Base-by-base conservation (phyloP, 1,284 basidiomycete genomes). In the Fistulinella cinereoalba region DNA sequence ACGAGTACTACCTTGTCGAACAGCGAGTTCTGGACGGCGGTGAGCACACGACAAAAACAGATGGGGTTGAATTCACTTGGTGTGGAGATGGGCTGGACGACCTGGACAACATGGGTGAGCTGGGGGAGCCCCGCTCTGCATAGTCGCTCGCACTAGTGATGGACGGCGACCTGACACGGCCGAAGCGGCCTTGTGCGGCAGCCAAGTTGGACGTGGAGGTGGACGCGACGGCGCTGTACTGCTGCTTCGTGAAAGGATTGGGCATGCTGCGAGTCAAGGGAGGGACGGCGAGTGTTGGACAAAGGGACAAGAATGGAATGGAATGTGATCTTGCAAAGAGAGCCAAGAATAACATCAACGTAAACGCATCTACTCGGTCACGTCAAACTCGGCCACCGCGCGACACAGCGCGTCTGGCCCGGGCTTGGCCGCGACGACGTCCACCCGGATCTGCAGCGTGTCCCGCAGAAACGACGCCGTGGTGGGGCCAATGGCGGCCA, bases 401-500 rank as follows among this genome's bases (percentile, higher is more conserved):
- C 50, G 52, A 6, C 69, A 66, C 1, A 87, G 67, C 10, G 71
- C 71, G 6, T 78, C 76, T 1, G 84, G 74, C 6, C 70, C 75
- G 0, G 86, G 85, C 44, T 77, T 81, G 6, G 64, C 46, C 1
- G 86, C 67, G 10, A 77, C 70, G 3, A 72, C 80, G 44, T 80
- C 73, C 1, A 87, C 83, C 5, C 50, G 52, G 24, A 85, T 47
- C 13, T 62, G 51, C 7, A 81, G 58, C 34, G 71, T 66, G 16
- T 79, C 70, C 6, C 55, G 64, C 19, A 88, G 63, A 60, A 73
- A 81, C 2, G 67, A 57, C 0, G 74, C 66, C 1, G 85, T 88
- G 15, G 84, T 85, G 0, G 79, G 78, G 0, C 87, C 87, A 47
- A 90, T 89, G 3, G 77, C 75, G 12, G 81, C 85, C 16, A 82